phyloP scores from a whole-genome alignment of 148 eudicot genomes.

The Rhododendron simsii region DNA sequence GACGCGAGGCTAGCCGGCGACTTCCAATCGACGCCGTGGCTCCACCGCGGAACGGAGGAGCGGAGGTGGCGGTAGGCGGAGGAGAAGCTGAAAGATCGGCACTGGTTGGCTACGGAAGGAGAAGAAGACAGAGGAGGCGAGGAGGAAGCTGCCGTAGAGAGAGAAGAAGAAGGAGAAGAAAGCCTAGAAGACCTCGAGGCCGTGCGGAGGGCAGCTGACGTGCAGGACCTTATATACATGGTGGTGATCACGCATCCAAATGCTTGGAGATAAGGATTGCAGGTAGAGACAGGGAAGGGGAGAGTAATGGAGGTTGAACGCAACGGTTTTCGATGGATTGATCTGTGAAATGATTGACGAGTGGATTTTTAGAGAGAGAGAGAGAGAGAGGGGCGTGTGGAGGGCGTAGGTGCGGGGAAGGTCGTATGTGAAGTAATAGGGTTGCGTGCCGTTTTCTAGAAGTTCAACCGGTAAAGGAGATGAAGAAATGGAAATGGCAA shows the following conservation, averaged over 20 bases:
- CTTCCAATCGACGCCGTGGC: slow-evolving; percentile 48
- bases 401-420: not conserved
- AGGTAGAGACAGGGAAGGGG: not conserved
- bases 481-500: slow-evolving; percentile 5
- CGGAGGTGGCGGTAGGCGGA: slow-evolving; percentile 20
- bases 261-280: slow-evolving; percentile 10
- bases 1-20: slow-evolving; percentile 31
- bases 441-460: slow-evolving; percentile 11
- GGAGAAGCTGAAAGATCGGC: slow-evolving; percentile 22
- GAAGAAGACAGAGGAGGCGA: not conserved
- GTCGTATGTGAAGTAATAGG: not conserved
- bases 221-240: slow-evolving; percentile 17
- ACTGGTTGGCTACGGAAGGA: slow-evolving; percentile 3
- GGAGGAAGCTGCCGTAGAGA: slow-evolving; percentile 1
- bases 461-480: not conserved
- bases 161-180: not conserved
- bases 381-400: slow-evolving; percentile 12
- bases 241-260: slow-evolving; percentile 15
- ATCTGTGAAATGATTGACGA: not conserved
- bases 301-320: not conserved
- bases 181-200: slow-evolving; percentile 9
- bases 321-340: slow-evolving; percentile 1
- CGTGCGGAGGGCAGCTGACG: slow-evolving; percentile 18
- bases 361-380: not conserved
- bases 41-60: slow-evolving; percentile 38